Base-by-base conservation (phyloP, 148 eudicot genomes). In the Chenopodium album region DNA sequence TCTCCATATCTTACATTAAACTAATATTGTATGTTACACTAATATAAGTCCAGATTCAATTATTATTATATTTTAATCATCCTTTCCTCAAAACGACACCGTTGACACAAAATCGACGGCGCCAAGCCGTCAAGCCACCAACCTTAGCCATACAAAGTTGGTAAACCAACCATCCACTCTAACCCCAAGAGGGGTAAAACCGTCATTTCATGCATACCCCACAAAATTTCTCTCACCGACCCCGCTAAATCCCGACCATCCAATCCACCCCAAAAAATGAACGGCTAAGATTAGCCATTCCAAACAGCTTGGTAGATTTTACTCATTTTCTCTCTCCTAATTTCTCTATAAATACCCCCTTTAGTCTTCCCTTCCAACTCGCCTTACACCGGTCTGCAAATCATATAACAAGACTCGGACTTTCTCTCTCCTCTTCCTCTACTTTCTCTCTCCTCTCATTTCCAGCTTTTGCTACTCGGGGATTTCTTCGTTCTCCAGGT, bases 401-500 rank as follows among this genome's bases (percentile, higher is more conserved):
- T 17, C 14, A 14, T 16, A 4, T 74, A 74, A 74, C 77, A 28
- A 59, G 63, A 76, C 84, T 66, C 81, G 81, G 75, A 85, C 52
- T 72, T 26, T 77, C 75, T 77, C 81, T 54, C 81, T 50, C 48
- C 3, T 10, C 60, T 23, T 17, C 48, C 60, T 23, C 31, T 52
- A 0, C 59, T 73, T 9, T 28, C 23, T 71, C 59, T 19, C 54
- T 54, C 76, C 44, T 41, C 1, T 41, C 44, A 41, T 41, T 28
- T 47, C 28, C 10, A 20, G 20, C 60, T 31, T 50, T 69, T 23
- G 69, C 59, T 71, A 13, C 44, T 72, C 59, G 69, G 82, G 76
- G 69, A 44, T 32, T 28, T 74, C 82, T 41, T 80, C 72, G 48
- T 70, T 83, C 76, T 64, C 81, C 85, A 82, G 85, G 85, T 83